Evolutionary conservation across 2,329 filamentous ascomycete genomes (phyloP), one percentile per base, ranked within the genome.

Genomic region (Alternaria consortialis): DNA sequence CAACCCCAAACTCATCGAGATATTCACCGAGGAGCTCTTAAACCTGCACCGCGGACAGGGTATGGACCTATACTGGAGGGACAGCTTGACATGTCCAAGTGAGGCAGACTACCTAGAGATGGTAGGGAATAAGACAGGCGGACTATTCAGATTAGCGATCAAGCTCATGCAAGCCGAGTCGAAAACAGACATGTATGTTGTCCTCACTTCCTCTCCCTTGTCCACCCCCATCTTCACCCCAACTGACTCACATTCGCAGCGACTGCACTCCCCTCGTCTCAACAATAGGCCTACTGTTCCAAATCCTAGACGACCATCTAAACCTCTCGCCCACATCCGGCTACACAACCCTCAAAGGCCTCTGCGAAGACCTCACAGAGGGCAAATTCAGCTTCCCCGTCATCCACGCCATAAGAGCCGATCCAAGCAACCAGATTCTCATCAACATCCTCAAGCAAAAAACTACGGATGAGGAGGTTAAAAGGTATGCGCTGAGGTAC

Each of bases 381-480:
- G 94, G 94, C 65, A 98, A 98, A 84, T 97, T 97, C 82, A 94
- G 91, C 27, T 97, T 97, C 77, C 93, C 94, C 40, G 90, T 98
- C 72, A 97, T 98, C 72, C 94, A 98, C 81, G 91, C 91, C 77
- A 96, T 98, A 69, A 91, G 92, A 64, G 81, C 90, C 61, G 87
- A 93, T 75, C 91, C 87, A 17, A 80, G 82, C 31, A 91, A 93
- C 75, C 84, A 91, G 68, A 90, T 96, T 73, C 86, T 99, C 56
- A 87, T 97, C 78, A 97, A 95, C 75, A 97, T 98, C 57, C 84
- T 98, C 42, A 92, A 92, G 80, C 94, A 97, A 79, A 94, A 93
- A 80, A 93, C 94, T 1, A 86, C 85, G 20, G 91, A 97, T 71
- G 88, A 92, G 47, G 91, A 94, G 73, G 92, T 98, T 54, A 98